Evolutionary conservation across 1,284 basidiomycete species (phyloP).

Genomic region (Ustilago bromivora): DNA sequence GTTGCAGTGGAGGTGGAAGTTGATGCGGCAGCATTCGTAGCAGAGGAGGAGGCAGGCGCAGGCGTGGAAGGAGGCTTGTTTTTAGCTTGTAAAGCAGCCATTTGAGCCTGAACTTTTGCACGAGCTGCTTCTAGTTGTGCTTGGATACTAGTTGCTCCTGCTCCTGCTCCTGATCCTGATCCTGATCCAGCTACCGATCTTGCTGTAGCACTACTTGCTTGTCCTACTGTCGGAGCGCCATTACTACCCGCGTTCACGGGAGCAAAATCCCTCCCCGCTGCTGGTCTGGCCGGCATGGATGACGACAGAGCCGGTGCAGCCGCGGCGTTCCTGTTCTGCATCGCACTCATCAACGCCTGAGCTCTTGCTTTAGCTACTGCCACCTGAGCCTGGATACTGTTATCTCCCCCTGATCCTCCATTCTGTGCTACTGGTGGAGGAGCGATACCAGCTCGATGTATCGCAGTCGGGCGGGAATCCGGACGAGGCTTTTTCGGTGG

Average conservation of each 20-base stretch:
- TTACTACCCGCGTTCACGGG: conserved; percentile 2
- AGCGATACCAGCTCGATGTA: conserved; percentile 16
- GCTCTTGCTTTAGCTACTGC: conserved; percentile 55
- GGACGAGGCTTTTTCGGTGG: conserved; percentile 40
- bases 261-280: neutral
- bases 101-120: conserved; percentile 49
- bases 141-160: conserved; percentile 32
- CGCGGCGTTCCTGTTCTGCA: conserved; percentile 24
- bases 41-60: neutral
- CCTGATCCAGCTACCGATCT: neutral
- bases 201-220: neutral
- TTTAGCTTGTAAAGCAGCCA: conserved; percentile 32
- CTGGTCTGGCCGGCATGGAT: neutral
- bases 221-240: neutral
- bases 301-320: neutral
- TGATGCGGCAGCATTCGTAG: neutral
- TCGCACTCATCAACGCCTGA: conserved; percentile 43
- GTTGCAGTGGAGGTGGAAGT: conserved; percentile 1
- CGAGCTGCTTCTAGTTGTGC: conserved; percentile 58
- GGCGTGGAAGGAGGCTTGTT: conserved; percentile 1
- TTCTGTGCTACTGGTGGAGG: conserved; percentile 13
- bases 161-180: neutral
- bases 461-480: conserved; percentile 1
- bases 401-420: conserved; percentile 9
- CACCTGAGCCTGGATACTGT: conserved; percentile 53